Evolutionary conservation across 2,329 filamentous ascomycete species (phyloP), one percentile per base, ranked within the genome.

Genomic region (Sporothrix schenckii): DNA sequence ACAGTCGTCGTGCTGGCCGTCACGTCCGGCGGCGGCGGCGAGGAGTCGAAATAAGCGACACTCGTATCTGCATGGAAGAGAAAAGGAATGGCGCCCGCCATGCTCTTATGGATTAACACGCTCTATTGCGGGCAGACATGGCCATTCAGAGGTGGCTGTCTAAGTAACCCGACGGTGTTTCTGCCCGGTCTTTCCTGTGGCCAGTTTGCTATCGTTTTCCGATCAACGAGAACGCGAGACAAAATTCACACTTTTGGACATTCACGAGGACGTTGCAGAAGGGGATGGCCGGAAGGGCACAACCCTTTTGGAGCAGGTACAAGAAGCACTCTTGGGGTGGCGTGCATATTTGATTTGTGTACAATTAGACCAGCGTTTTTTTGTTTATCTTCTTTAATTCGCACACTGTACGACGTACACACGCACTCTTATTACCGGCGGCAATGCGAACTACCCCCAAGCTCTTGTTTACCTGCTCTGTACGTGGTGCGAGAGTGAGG

Each of bases 1-100:
- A 82, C 87, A 39, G 83, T 82, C 34, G 80, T 84, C 39, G 75
- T 90, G 65, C 77, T 91, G 73, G 77, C 87, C 7, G 75, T 88
- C 73, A 81, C 84, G 66, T 83, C 84, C 60, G 84, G 86, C 68
- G 86, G 82, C 66, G 81, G 81, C 13, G 86, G 82, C 66, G 81
- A 81, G 11, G 82, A 84, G 41, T 83, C 82, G 13, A 82, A 83
- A 74, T 86, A 87, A 79, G 86, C 82, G 81, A 7, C 2, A 16
- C 11, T 34, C 9, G 16, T 50, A 16, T 27, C n/a, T 39, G 16
- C 21, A 44, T 19, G 4, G 10, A 6, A 27, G 39, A 9, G n/a
- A 44, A 44, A 14, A 61, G 13, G 27, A 16, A 54, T 27, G 30
- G 39, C 13, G 7, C 58, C 0, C 13, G 41, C 21, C 11, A 16